These are phyloP conservation scores for Xylariaceae sp. DNA, from an alignment of 2,329 filamentous ascomycete genomes.

Conservation along the genomic window DNA sequence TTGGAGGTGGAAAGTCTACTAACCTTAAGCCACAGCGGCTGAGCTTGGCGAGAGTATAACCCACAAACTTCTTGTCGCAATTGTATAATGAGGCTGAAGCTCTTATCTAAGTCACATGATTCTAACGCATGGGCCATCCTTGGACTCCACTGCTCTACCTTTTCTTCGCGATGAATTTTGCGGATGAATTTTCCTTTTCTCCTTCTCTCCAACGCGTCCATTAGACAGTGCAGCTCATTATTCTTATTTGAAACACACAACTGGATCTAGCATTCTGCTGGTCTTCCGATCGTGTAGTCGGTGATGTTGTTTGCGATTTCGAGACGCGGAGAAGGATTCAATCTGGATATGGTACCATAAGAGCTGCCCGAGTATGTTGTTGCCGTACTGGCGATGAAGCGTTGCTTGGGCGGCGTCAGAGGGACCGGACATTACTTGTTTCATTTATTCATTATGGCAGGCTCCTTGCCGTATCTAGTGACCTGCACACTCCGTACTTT, in stretches of 20 bases:
- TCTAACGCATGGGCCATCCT: conserved; percentile 18
- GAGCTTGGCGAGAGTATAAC: background rate
- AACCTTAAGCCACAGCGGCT: conserved; percentile 25
- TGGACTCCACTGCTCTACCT: conserved; percentile 23
- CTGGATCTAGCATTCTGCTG: conserved; percentile 72
- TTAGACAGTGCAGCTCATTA: conserved; percentile 87
- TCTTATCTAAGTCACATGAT: conserved; percentile 33
- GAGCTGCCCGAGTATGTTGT: conserved; percentile 70
- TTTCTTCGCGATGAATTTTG: conserved; percentile 29
- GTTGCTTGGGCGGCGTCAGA: conserved; percentile 87
- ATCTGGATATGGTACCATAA: conserved; percentile 65
- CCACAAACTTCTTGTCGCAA: background rate
- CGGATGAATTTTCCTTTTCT: conserved; percentile 39
- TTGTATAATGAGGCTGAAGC: conserved; percentile 8
- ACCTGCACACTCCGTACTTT: too few relatives aligned
- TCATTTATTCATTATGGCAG: too few relatives aligned
- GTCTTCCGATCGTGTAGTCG: conserved; percentile 56
- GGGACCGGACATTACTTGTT: conserved; percentile 67
- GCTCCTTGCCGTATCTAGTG: too few relatives aligned
- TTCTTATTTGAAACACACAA: conserved; percentile 53
- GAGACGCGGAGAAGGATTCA: conserved; percentile 53
- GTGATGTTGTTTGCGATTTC: conserved; percentile 64
- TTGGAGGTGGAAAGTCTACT: conserved; percentile 9
- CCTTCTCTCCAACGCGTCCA: conserved; percentile 69
- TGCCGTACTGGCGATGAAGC: conserved; percentile 43